Evolutionary conservation across 306 rosid species (phyloP).

Genomic region (Canavalia ensiformis): DNA sequence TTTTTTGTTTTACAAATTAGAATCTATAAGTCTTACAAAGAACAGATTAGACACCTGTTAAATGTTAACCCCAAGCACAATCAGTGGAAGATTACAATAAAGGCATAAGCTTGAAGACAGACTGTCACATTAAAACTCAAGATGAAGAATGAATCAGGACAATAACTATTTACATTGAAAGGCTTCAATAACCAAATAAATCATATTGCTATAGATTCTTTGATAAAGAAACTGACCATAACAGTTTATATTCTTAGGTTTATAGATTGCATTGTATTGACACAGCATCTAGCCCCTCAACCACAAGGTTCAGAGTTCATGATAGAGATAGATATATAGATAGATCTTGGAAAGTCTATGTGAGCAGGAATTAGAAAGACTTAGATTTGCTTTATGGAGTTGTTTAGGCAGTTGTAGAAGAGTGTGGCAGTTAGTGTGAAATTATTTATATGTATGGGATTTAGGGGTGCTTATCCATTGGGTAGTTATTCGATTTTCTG

Average conservation of each 20-base stretch:
- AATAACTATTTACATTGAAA: constrained; percentile 3
- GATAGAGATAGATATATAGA: no score
- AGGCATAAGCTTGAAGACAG: background rate
- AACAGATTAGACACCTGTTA: background rate
- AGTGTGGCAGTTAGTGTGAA: no score
- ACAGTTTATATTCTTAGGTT: background rate
- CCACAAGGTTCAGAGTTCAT: background rate
- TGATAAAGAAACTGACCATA: background rate
- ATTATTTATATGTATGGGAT: no score
- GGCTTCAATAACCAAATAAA: constrained; percentile 19
- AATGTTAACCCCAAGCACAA: constrained; percentile 13
- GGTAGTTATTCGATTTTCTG: no score
- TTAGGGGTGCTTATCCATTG: no score
- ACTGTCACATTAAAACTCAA: background rate
- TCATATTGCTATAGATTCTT: background rate
- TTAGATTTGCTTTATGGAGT: no score
- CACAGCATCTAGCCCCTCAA: background rate
- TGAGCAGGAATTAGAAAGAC: no score
- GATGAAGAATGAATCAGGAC: background rate
- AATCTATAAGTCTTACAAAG: constrained; percentile 2
- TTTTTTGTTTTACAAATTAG: background rate
- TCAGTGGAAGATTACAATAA: background rate
- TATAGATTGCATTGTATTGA: background rate
- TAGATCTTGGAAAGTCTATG: no score
- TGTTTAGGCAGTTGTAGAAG: no score